phyloP scores from a whole-genome alignment of 495 filamentous ascomycete species.

The Penicillium pancosmium region DNA sequence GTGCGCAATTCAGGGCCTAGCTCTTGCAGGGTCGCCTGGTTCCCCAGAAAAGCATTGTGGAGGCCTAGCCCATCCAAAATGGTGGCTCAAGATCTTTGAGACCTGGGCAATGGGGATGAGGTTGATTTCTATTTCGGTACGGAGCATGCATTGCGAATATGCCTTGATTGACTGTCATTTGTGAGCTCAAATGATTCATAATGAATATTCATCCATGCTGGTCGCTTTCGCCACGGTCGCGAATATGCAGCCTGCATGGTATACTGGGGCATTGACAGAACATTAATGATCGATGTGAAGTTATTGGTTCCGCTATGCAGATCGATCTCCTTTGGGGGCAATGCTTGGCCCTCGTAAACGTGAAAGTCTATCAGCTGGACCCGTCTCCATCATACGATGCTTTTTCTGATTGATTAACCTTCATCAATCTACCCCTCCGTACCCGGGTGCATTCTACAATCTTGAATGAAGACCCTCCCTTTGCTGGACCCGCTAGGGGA shows the following conservation, averaged over 20 bases:
- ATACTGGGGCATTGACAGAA: not conserved
- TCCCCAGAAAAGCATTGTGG: constrained; percentile 1
- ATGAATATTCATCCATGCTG: not conserved
- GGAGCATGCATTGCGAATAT: not conserved
- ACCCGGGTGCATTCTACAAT: not conserved
- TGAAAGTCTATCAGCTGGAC: too few species aligned
- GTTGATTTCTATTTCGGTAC: not conserved
- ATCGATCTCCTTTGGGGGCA: constrained; percentile 1
- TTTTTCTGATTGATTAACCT: not conserved
- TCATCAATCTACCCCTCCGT: not conserved
- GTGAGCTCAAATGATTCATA: not conserved
- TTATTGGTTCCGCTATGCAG: not conserved
- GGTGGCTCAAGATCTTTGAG: not conserved
- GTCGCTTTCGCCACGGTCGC: not conserved
- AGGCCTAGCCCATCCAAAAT: not conserved
- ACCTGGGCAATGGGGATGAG: not conserved
- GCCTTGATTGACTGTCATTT: not conserved
- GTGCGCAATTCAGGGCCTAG: not conserved
- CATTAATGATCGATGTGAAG: not conserved
- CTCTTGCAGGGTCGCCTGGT: not conserved
- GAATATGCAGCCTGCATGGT: not conserved
- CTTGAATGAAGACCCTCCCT: too few species aligned
- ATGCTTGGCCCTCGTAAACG: constrained; percentile 5
- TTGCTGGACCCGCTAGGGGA: not conserved
- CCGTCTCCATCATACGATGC: not conserved